A percentile compares a stretch with the other conserved stretches of the same genome.
Evolutionary conservation across 345 rosid species (phyloP).

Genomic region (Leavenworthia alabamica): DNA sequence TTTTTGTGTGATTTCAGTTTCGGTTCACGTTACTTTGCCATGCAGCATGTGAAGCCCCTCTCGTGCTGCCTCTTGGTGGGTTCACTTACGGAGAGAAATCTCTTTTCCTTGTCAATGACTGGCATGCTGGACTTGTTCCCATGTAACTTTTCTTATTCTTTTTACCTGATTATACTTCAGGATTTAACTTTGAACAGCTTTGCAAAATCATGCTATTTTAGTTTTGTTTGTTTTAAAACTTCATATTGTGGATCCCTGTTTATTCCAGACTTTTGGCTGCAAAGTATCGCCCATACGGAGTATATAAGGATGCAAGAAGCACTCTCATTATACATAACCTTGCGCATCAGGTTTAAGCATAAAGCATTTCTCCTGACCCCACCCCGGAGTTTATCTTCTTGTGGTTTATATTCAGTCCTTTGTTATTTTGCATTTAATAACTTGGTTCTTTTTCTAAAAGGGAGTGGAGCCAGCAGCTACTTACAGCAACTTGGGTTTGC

Average conservation of each 20-base stretch:
- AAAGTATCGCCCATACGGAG: slow-evolving; percentile 76
- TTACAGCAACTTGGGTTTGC: slow-evolving; percentile 65
- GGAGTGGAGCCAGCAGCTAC: slow-evolving; percentile 91
- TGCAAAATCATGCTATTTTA: not conserved
- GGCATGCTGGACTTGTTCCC: slow-evolving; percentile 98
- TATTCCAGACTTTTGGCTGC: slow-evolving; percentile 73
- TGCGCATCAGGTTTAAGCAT: slow-evolving; percentile 69
- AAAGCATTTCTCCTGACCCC: not conserved
- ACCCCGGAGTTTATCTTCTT: not conserved
- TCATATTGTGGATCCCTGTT: not conserved
- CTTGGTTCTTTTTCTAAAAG: slow-evolving; percentile 32
- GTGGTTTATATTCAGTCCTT: not conserved
- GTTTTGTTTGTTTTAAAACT: not conserved
- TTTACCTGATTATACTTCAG: not conserved
- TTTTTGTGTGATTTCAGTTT: slow-evolving; percentile 66
- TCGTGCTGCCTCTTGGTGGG: slow-evolving; percentile 89
- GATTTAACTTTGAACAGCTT: not conserved
- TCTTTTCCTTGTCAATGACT: slow-evolving; percentile 89
- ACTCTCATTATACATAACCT: slow-evolving; percentile 86
- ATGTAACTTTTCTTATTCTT: slow-evolving; percentile 42
- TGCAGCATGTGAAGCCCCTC: slow-evolving; percentile 97
- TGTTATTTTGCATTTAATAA: not conserved
- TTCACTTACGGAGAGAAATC: slow-evolving; percentile 87
- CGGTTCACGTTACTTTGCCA: slow-evolving; percentile 88
- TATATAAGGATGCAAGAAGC: slow-evolving; percentile 84